These are phyloP conservation scores for Mimosa bimucronata DNA, from an alignment of 306 rosid genomes.

Conservation along the genomic window DNA sequence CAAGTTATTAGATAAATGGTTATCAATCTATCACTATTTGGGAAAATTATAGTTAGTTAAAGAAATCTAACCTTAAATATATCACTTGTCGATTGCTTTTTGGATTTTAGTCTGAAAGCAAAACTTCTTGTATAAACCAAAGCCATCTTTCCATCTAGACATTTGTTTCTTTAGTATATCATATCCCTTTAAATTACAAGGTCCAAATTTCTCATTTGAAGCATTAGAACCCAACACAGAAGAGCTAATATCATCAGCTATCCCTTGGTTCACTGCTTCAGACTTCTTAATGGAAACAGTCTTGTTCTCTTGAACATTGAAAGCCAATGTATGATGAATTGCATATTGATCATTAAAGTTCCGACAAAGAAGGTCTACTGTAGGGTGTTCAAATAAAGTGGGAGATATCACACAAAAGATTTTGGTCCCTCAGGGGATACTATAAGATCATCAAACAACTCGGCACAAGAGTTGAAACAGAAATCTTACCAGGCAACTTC, in stretches of 20 bases:
- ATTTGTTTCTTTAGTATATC: slow-evolving; percentile 54
- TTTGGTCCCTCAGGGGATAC: slow-evolving; percentile 53
- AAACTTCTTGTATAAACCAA: slow-evolving; percentile 44
- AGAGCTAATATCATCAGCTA: neutral
- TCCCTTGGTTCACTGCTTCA: too few relatives aligned
- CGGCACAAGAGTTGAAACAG: slow-evolving; percentile 35
- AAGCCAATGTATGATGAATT: slow-evolving; percentile 55
- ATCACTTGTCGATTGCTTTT: slow-evolving; percentile 23
- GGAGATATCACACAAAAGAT: slow-evolving; percentile 41
- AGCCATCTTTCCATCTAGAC: slow-evolving; percentile 54
- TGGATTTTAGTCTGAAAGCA: slow-evolving; percentile 35
- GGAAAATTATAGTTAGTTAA: neutral
- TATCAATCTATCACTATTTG: neutral
- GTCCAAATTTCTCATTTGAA: slow-evolving; percentile 34
- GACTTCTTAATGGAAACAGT: slow-evolving; percentile 1
- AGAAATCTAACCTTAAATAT: neutral
- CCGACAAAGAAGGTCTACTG: slow-evolving; percentile 10
- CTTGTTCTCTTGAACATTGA: slow-evolving; percentile 38
- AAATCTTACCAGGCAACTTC: slow-evolving; percentile 48
- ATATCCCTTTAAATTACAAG: slow-evolving; percentile 51
- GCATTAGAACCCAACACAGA: slow-evolving; percentile 52
- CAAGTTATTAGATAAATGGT: neutral
- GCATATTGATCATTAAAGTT: slow-evolving; percentile 35
- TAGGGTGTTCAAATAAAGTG: slow-evolving; percentile 38
- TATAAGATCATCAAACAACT: slow-evolving; percentile 31